A percentile compares a stretch with the other conserved stretches of the same genome.
Conservation (phyloP, 495 filamentous ascomycete species). For the Massariosphaeria phaeospora region DNA sequence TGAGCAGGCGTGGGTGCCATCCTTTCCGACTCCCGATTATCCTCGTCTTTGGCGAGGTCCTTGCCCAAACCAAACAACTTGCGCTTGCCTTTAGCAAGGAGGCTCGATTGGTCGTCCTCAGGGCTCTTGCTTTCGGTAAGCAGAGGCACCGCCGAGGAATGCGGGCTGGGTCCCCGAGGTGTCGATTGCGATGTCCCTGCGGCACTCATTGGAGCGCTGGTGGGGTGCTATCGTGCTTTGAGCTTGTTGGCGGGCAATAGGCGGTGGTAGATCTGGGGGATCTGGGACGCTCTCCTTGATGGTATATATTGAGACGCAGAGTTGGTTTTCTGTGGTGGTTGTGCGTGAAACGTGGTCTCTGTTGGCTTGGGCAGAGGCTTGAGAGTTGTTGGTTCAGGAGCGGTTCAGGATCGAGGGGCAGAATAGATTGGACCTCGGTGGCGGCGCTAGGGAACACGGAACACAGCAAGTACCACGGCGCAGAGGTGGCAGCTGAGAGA, state of each 20-base stretch:
- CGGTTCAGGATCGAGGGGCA: too few species aligned
- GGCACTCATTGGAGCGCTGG: constrained; percentile 24
- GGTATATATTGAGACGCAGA: too few species aligned
- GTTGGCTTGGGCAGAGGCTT: not conserved
- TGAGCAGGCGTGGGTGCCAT: constrained; percentile 19
- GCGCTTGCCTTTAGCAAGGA: constrained; percentile 31
- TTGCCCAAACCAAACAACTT: constrained; percentile 28
- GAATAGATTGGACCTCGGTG: not conserved
- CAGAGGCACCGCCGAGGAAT: constrained; percentile 9
- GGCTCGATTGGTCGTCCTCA: constrained; percentile 21
- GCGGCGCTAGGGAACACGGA: not conserved
- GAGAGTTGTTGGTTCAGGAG: not conserved
- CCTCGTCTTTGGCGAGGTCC: constrained; percentile 29
- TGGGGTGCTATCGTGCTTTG: not conserved
- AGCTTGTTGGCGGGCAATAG: not conserved
- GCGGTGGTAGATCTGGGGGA: too few species aligned
- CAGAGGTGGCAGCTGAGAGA: not conserved
- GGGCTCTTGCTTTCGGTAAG: constrained; percentile 9
- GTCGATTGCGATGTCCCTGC: constrained; percentile 9
- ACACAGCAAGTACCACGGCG: not conserved
- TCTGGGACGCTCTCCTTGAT: too few species aligned
- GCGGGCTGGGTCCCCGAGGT: constrained; percentile 16
- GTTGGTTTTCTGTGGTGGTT: too few species aligned
- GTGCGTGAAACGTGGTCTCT: not conserved
- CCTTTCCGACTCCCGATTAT: not conserved